phyloP scores from a whole-genome alignment of 495 filamentous ascomycete genomes.

The Filosporella fistucella region DNA sequence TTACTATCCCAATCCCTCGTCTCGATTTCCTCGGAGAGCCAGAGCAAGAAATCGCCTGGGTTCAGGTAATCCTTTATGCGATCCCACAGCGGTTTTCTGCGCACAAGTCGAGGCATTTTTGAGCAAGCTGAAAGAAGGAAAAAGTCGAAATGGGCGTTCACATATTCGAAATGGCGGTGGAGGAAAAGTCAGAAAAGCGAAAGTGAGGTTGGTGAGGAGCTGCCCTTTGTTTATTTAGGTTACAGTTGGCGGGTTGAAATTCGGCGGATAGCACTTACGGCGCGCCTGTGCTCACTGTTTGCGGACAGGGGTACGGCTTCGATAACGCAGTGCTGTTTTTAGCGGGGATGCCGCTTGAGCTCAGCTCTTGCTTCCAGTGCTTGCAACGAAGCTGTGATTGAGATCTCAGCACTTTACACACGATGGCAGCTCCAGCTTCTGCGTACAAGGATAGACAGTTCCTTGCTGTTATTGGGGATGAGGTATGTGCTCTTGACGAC shows the following conservation, averaged over 20 bases:
- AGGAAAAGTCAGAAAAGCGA: no score
- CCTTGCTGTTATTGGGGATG: constrained; percentile 95
- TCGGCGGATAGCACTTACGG: no score
- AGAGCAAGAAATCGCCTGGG: constrained; percentile 82
- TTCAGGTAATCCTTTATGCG: constrained; percentile 76
- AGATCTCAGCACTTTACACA: constrained; percentile 10
- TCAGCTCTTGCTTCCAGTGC: not conserved
- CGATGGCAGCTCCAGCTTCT: constrained; percentile 51
- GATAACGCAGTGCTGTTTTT: no score
- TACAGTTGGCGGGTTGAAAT: no score
- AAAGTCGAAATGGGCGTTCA: no score
- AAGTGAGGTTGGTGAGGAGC: no score
- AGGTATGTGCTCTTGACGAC: constrained; percentile 50
- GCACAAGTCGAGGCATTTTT: constrained; percentile 75
- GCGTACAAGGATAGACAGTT: constrained; percentile 89
- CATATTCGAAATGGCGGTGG: no score
- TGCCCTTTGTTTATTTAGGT: no score
- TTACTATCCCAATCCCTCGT: constrained; percentile 86
- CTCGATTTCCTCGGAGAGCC: constrained; percentile 86
- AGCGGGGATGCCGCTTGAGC: no score
- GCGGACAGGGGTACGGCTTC: no score
- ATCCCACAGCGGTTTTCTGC: constrained; percentile 68
- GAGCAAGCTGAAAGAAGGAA: no score
- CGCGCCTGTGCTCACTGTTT: no score
- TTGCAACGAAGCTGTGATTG: not conserved